Conservation (phyloP, 2,329 filamentous ascomycete genomes). For the Fusarium anthophilum region DNA sequence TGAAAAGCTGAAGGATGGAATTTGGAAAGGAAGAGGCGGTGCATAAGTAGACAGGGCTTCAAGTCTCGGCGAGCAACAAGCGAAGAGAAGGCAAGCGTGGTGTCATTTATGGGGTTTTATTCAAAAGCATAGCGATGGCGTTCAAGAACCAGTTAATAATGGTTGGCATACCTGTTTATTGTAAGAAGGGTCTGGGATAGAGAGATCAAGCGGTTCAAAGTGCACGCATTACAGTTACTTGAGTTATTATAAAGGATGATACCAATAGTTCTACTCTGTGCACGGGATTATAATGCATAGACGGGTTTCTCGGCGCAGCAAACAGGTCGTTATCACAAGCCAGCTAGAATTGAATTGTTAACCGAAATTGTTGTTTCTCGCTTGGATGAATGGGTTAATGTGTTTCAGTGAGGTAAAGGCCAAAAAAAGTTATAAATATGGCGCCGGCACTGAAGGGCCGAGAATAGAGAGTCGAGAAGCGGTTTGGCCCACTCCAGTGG, state of each 20-base stretch:
- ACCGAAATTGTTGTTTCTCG: conserved; percentile 20
- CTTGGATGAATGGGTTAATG: neutral
- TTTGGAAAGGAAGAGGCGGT: neutral
- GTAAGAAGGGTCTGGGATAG: neutral
- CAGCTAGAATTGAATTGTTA: neutral
- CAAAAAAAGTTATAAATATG: conserved; percentile 15
- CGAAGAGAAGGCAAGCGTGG: neutral
- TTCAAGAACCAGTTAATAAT: conserved; percentile 15
- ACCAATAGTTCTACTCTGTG: neutral
- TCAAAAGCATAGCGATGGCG: conserved; percentile 39
- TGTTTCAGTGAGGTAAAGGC: conserved; percentile 3
- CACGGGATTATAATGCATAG: neutral
- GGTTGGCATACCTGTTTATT: conserved; percentile 10
- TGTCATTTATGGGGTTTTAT: conserved; percentile 2
- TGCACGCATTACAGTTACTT: neutral
- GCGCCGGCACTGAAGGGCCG: conserved; percentile 14
- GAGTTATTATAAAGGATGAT: conserved; percentile 1
- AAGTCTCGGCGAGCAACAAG: neutral
- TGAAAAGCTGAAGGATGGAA: neutral
- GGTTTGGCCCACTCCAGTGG: conserved; percentile 3
- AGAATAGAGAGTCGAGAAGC: conserved; percentile 18
- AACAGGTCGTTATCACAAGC: neutral
- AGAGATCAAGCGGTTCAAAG: neutral
- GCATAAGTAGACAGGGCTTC: neutral
- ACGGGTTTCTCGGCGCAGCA: neutral